Evolutionary conservation across 345 rosid species (phyloP), one percentile per base, ranked within the genome.

Genomic region (Sisymbrium altissimum): DNA sequence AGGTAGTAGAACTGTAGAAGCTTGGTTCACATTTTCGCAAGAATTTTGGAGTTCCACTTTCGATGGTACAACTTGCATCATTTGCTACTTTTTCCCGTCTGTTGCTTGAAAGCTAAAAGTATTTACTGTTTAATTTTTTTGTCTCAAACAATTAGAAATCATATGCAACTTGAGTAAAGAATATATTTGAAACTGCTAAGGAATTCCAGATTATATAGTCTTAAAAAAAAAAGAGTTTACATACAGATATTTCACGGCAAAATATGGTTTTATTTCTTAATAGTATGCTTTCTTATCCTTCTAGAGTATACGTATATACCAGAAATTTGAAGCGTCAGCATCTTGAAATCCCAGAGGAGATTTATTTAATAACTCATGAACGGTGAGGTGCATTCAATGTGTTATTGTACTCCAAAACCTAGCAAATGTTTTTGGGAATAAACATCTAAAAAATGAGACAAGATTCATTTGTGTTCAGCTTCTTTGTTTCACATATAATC

Each of bases 1-100:
- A 29, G 18, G 19, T 6, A 5, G 53, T 72, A 39, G 2, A 64
- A 61, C 45, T 38, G 18, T 53, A 44, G 10, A 64, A 57, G 25
- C 23, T 33, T 33, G 62, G 8, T 17, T 57, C 62, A 12, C 19
- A 33, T 45, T 65, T 29, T 23, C 21, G 14, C 8, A 65, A 65
- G 19, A 29, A 39, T 13, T 48, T 48, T 49, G 73, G 54, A 67
- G 46, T 38, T 59, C 27, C 21, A 67, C 44, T 58, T 39, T 25
- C 17, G 7, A 36, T 57, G 35, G 41, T 36, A 66, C 72, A 73
- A 25, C 18, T 65, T 65, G 66, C 52, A 57, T 12, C 43, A 46
- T 57, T 66, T 66, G 71, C 27, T 74, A 13, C 12, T 21, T 41
- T 52, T 50, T 7, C 4, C 9, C 13, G 14, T 11, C 1, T 5